These are phyloP conservation scores for Hippophae tibetana DNA, from an alignment of 306 rosid genomes.

Conservation along the genomic window DNA sequence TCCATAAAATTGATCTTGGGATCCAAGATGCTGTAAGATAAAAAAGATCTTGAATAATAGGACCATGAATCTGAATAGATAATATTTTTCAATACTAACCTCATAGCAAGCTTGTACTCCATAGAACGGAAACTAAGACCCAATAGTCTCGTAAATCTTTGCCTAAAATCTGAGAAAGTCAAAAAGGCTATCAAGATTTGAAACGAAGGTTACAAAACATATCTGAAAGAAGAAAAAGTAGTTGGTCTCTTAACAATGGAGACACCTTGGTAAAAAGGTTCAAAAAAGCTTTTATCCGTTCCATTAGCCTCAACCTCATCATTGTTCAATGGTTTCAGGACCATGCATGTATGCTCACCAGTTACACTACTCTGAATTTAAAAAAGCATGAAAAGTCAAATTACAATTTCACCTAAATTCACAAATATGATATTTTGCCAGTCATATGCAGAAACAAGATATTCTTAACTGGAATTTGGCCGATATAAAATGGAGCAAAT, in stretches of 20 bases:
- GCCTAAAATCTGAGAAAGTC: constrained; percentile 54
- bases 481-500: constrained; percentile 85
- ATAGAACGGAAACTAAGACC: constrained; percentile 48
- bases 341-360: constrained; percentile 93
- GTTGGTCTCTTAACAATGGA: constrained; percentile 11
- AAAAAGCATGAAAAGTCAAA: constrained; percentile 1
- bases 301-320: constrained; percentile 73
- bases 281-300: constrained; percentile 56
- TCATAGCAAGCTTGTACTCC: constrained; percentile 88
- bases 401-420: constrained; percentile 9
- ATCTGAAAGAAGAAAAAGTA: constrained; percentile 2
- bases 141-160: constrained; percentile 57
- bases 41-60: constrained; percentile 17
- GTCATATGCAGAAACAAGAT: not conserved
- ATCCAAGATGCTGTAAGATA: constrained; percentile 65
- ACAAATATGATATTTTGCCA: constrained; percentile 3
- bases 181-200: constrained; percentile 21
- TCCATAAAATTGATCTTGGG: constrained; percentile 73
- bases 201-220: constrained; percentile 4
- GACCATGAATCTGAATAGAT: constrained; percentile 12
- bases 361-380: constrained; percentile 61
- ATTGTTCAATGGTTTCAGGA: constrained; percentile 71
- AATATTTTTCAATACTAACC: constrained; percentile 38
- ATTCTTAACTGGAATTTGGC: constrained; percentile 93
- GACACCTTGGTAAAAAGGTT: constrained; percentile 71